Evolutionary conservation across 768 basidiomycete species (phyloP).

Genomic region (Suillus paluster): DNA sequence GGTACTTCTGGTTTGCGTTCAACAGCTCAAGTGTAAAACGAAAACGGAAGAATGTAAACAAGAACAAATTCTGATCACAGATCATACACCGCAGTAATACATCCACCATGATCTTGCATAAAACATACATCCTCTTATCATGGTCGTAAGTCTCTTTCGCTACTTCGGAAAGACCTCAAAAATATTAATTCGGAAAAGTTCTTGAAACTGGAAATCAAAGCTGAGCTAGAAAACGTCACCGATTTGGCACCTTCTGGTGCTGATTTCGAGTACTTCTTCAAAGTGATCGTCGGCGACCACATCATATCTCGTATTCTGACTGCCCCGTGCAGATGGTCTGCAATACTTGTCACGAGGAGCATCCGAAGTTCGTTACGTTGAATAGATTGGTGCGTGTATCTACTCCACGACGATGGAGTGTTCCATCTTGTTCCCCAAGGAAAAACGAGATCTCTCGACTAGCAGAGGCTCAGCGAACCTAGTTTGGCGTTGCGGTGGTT

Average conservation of each 20-base stretch:
- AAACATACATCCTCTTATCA: slow-evolving; percentile 23
- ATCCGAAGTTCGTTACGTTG: slow-evolving; percentile 71
- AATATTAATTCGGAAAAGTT: slow-evolving; percentile 39
- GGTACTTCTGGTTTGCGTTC: not conserved
- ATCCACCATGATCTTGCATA: not conserved
- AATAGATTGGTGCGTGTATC: slow-evolving; percentile 61
- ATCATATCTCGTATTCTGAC: slow-evolving; percentile 5
- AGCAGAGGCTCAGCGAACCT: slow-evolving; percentile 76
- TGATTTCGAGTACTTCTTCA: slow-evolving; percentile 82
- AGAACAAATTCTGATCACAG: slow-evolving; percentile 23
- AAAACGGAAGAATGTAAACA: slow-evolving; percentile 25
- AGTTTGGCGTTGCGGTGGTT: slow-evolving; percentile 79
- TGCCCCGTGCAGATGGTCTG: slow-evolving; percentile 63
- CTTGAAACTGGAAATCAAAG: slow-evolving; percentile 71
- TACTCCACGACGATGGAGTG: not conserved
- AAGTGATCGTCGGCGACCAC: slow-evolving; percentile 45
- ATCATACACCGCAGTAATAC: no score
- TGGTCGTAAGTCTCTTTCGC: slow-evolving; percentile 53
- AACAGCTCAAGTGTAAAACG: not conserved
- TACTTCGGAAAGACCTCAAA: slow-evolving; percentile 1
- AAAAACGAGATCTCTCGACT: slow-evolving; percentile 56
- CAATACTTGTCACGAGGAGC: slow-evolving; percentile 76
- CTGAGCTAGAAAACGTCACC: slow-evolving; percentile 81
- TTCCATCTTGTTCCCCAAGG: slow-evolving; percentile 43
- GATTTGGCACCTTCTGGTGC: slow-evolving; percentile 64